A percentile compares a stretch with the other conserved stretches of the same genome.
Evolutionary conservation across 768 basidiomycete genomes (phyloP).

Genomic region (Trametes cinnabarina): DNA sequence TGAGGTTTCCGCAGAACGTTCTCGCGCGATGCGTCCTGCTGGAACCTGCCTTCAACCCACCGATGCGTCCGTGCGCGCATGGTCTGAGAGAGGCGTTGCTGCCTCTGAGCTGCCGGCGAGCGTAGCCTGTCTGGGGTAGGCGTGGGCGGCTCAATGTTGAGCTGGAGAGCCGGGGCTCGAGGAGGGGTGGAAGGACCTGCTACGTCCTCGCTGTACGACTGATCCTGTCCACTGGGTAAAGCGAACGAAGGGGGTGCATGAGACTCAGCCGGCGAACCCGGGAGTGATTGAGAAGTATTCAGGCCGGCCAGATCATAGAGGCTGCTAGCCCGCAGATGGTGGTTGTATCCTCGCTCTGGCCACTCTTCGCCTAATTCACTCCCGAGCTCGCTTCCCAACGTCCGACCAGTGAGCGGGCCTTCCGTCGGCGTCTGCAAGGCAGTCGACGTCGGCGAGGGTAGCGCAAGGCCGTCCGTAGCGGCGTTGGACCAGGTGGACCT

Average conservation of each 20-base stretch:
- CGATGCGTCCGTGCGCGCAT: conserved; percentile 56
- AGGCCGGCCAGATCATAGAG: conserved; percentile 45
- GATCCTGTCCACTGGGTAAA: not conserved
- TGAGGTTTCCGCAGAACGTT: not conserved
- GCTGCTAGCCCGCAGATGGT: conserved; percentile 54
- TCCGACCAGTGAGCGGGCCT: conserved; percentile 26
- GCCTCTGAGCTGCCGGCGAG: conserved; percentile 19
- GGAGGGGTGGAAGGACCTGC: conserved; percentile 18
- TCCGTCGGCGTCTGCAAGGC: conserved; percentile 17
- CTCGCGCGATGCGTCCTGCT: not conserved
- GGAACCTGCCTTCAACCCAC: conserved; percentile 58
- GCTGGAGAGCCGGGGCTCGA: conserved; percentile 14
- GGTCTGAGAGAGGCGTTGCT: conserved; percentile 44
- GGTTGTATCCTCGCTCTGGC: conserved; percentile 35
- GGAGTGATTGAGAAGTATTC: conserved; percentile 19
- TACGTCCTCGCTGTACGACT: not conserved
- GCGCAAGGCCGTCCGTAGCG: conserved; percentile 22
- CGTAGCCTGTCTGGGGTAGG: conserved; percentile 20
- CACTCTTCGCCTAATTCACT: conserved; percentile 50
- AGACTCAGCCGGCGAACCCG: conserved; percentile 8
- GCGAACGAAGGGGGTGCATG: not conserved
- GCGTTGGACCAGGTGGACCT: conserved; percentile 24
- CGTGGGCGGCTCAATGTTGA: conserved; percentile 28
- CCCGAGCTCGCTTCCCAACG: conserved; percentile 60
- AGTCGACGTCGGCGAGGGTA: conserved; percentile 16